phyloP scores from a whole-genome alignment of 2,329 filamentous ascomycete species.

The Pseudopithomyces maydicus region DNA sequence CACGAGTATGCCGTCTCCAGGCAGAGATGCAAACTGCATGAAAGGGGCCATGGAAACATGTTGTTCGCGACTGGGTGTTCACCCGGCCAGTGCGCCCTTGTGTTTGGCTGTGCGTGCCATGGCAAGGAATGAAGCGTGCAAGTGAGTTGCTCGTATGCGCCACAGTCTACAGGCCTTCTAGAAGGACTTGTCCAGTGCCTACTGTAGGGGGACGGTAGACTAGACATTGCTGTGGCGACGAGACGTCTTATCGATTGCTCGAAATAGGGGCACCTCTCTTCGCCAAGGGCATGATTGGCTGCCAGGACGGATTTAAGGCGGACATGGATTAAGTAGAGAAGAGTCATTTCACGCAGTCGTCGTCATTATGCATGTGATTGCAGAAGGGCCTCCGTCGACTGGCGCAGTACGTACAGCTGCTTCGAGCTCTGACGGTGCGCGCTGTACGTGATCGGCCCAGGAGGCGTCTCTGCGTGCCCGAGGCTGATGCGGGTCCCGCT shows the following conservation, averaged over 20 bases:
- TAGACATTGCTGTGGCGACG: conserved; percentile 18
- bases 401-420: no score
- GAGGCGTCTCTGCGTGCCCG: conserved; percentile 11
- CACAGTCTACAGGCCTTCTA: conserved; percentile 22
- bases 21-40: no score
- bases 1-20: not conserved
- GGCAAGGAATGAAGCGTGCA: no score
- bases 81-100: no score
- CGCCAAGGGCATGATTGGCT: conserved; percentile 16
- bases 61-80: no score
- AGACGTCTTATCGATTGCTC: conserved; percentile 24
- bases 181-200: conserved; percentile 20
- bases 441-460: not conserved
- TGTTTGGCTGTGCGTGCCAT: no score
- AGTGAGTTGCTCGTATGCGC: conserved; percentile 12
- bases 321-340: conserved; percentile 24
- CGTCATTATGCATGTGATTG: conserved; percentile 38
- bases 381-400: no score
- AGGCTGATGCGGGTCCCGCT: not conserved
- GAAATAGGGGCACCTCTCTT: conserved; percentile 17
- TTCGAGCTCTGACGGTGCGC: not conserved
- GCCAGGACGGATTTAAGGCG: conserved; percentile 28
- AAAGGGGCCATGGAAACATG: no score
- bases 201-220: conserved; percentile 13
- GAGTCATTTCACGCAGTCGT: conserved; percentile 13